These are phyloP conservation scores for Colletotrichum spinosum DNA, from an alignment of 2,329 filamentous ascomycete species.

Conservation along the genomic window DNA sequence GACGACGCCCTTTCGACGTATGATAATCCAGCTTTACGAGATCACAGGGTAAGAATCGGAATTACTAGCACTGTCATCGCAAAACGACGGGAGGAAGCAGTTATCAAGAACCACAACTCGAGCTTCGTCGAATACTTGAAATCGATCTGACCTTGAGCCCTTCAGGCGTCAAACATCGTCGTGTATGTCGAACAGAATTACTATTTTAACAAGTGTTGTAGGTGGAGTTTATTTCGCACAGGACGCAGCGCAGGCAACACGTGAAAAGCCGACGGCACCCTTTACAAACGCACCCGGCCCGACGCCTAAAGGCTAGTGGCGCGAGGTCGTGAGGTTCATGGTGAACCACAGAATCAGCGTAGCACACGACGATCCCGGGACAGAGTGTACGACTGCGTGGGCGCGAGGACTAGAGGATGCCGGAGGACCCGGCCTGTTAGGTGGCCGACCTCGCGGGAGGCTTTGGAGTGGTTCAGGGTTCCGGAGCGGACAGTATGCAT, in stretches of 20 bases:
- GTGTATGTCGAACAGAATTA: too few relatives aligned
- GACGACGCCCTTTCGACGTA: too few relatives aligned
- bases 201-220: too few relatives aligned
- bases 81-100: too few relatives aligned
- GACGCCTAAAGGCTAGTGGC: slow-evolving; percentile 3
- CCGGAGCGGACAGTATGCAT: slow-evolving; percentile 18
- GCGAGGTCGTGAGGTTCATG: slow-evolving; percentile 12
- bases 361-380: not conserved
- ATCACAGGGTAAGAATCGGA: too few relatives aligned
- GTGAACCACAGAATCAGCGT: slow-evolving; percentile 13
- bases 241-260: too few relatives aligned
- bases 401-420: slow-evolving; percentile 4
- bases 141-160: too few relatives aligned
- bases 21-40: too few relatives aligned
- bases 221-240: too few relatives aligned
- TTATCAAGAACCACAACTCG: too few relatives aligned
- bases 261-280: slow-evolving; percentile 20
- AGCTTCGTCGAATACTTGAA: too few relatives aligned
- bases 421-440: slow-evolving; percentile 5
- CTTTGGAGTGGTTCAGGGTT: slow-evolving; percentile 22
- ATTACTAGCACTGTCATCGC: too few relatives aligned
- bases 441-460: slow-evolving; percentile 15
- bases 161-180: not conserved
- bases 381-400: not conserved
- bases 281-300: slow-evolving; percentile 14